phyloP scores from a whole-genome alignment of 2,329 filamentous ascomycete genomes.

The Cercospora sp. region DNA sequence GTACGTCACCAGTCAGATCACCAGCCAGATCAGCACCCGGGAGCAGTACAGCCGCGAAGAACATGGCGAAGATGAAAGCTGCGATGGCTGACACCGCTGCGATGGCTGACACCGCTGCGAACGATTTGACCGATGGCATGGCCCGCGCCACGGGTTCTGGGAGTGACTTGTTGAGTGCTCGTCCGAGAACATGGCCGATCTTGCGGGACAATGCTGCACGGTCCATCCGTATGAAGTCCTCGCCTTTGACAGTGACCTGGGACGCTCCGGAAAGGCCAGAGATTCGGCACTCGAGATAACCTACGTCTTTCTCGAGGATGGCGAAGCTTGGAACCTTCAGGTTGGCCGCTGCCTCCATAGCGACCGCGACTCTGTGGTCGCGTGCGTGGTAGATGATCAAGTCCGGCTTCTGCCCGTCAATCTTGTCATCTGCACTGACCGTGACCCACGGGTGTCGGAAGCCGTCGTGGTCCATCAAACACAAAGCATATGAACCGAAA shows the following conservation, averaged over 20 bases:
- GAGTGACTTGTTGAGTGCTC: not conserved
- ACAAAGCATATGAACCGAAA: slow-evolving; percentile 15
- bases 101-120: not conserved
- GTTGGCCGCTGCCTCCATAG: slow-evolving; percentile 13
- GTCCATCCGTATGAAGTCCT: slow-evolving; percentile 3
- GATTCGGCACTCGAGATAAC: not conserved
- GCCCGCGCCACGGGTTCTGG: not conserved
- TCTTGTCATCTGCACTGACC: slow-evolving; percentile 22
- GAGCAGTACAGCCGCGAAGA: not conserved
- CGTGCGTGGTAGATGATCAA: slow-evolving; percentile 22
- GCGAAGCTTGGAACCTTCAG: slow-evolving; percentile 10
- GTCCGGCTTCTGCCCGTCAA: slow-evolving; percentile 21
- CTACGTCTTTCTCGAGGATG: not conserved
- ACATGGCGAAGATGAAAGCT: not conserved
- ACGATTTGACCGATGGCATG: not conserved
- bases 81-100: not conserved
- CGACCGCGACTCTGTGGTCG: not conserved
- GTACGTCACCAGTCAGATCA: slow-evolving; percentile 3
- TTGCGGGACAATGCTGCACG: not conserved
- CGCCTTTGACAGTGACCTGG: not conserved
- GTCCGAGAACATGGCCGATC: not conserved
- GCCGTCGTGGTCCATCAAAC: slow-evolving; percentile 22
- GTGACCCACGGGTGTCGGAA: slow-evolving; percentile 23
- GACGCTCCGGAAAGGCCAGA: not conserved
- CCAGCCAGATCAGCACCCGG: not conserved